phyloP scores from a whole-genome alignment of 176 grass and related monocot species.

The Aegilops speltoides region DNA sequence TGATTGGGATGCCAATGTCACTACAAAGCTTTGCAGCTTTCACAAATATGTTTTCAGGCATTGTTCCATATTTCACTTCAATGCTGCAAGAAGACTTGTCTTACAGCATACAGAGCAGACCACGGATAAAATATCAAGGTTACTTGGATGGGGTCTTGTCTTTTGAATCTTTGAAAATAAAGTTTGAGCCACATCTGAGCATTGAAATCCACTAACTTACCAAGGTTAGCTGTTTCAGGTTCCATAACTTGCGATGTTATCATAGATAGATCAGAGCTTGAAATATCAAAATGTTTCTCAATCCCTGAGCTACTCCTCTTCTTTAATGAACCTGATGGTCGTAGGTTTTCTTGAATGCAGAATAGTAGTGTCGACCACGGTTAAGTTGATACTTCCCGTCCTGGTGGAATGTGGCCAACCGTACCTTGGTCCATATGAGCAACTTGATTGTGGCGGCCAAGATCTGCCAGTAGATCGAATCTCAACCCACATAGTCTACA shows the following conservation, averaged over 20 bases:
- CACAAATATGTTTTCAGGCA: conserved; percentile 82
- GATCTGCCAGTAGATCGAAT: conserved; percentile 85
- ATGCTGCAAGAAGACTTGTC: conserved; percentile 60
- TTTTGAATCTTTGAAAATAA: conserved; percentile 86
- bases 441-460: conserved; percentile 76
- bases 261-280: conserved; percentile 35
- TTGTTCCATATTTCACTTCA: conserved; percentile 76
- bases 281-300: conserved; percentile 56
- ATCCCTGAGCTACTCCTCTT: conserved; percentile 52
- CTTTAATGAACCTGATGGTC: conserved; percentile 53
- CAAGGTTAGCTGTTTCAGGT: conserved; percentile 56
- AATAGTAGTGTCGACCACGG: conserved; percentile 77
- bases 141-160: conserved; percentile 85
- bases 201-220: conserved; percentile 64
- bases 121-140: conserved; percentile 78
- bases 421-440: conserved; percentile 60
- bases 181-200: conserved; percentile 63
- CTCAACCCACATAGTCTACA: conserved; percentile 72
- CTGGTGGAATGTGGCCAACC: conserved; percentile 41
- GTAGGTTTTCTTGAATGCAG: conserved; percentile 67
- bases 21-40: conserved; percentile 95
- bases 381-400: conserved; percentile 86
- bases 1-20: conserved; percentile 78
- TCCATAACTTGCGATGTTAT: conserved; percentile 39
- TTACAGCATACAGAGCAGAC: conserved; percentile 81